phyloP scores from a whole-genome alignment of 208 protist genomes.

The Histomonas meleagridis region DNA sequence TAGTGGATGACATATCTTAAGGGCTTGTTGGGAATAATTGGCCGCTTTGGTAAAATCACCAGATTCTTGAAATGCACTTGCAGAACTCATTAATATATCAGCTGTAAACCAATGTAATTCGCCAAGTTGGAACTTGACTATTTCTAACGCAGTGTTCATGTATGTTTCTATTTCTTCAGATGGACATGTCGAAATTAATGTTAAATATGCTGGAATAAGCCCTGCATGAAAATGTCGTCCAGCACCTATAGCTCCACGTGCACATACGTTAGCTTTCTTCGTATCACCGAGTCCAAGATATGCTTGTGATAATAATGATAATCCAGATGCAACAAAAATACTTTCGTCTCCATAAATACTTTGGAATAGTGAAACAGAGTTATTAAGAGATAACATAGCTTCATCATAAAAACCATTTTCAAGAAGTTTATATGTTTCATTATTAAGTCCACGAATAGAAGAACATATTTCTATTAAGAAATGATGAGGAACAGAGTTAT shows the following conservation, averaged over 20 bases:
- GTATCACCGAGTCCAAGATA: not conserved
- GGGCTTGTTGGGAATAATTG: not conserved
- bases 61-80: not conserved
- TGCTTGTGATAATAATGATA: not conserved
- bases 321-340: not conserved
- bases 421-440: not conserved
- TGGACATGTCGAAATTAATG: not conserved
- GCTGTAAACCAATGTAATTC: not conserved
- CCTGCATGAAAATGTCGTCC: not conserved
- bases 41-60: not conserved
- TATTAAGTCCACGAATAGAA: not conserved
- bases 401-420: conserved; percentile 7
- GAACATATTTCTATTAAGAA: not conserved
- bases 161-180: not conserved
- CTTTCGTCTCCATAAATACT: conserved; percentile 12
- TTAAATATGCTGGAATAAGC: not conserved
- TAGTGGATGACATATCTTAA: not conserved
- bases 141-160: not conserved
- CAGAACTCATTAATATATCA: not conserved
- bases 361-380: not conserved
- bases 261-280: not conserved
- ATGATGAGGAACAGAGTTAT: conserved; percentile 24
- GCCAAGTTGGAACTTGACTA: not conserved
- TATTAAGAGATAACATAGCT: not conserved
- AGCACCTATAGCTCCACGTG: not conserved